Percentiles rank a stretch among this genome's conserved stretches.
These are phyloP conservation scores for Groenewaldozyma tartarivorans DNA, from an alignment of 805 yeast genomes.

Conservation along the genomic window DNA sequence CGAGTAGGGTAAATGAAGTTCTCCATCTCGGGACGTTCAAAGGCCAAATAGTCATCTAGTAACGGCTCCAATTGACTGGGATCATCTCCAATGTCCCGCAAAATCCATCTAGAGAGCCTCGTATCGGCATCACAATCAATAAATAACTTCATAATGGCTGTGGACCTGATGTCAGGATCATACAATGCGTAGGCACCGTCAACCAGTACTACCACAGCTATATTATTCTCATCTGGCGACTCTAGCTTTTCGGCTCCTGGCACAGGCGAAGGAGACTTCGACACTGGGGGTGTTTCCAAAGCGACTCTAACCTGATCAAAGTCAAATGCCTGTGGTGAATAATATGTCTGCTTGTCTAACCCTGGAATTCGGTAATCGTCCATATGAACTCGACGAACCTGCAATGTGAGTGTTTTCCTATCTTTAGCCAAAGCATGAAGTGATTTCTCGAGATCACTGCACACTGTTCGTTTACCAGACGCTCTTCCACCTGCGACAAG, in stretches of 20 bases:
- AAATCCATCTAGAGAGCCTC: constrained; percentile 63
- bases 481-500: constrained; percentile 57
- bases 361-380: constrained; percentile 26
- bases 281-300: constrained; percentile 8
- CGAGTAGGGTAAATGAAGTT: constrained; percentile 55
- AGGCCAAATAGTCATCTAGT: constrained; percentile 39
- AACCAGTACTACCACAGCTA: constrained; percentile 11
- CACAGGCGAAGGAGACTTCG: neutral
- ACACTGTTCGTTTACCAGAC: constrained; percentile 39
- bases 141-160: constrained; percentile 60
- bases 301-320: constrained; percentile 23
- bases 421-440: constrained; percentile 19
- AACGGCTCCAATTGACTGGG: constrained; percentile 23
- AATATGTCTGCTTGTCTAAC: constrained; percentile 10
- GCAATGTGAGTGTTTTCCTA: constrained; percentile 17
- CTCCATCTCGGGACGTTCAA: constrained; percentile 57
- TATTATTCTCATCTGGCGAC: constrained; percentile 3
- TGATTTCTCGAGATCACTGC: constrained; percentile 29
- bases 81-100: constrained; percentile 24
- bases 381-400: constrained; percentile 34
- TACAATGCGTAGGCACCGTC: constrained; percentile 71
- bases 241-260: neutral
- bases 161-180: constrained; percentile 43
- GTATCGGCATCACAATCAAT: constrained; percentile 81
- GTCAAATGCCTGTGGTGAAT: constrained; percentile 25